Evolutionary conservation across 1,284 basidiomycete species (phyloP), one percentile per base, ranked within the genome.

Genomic region (Papiliotrema fonsecae): DNA sequence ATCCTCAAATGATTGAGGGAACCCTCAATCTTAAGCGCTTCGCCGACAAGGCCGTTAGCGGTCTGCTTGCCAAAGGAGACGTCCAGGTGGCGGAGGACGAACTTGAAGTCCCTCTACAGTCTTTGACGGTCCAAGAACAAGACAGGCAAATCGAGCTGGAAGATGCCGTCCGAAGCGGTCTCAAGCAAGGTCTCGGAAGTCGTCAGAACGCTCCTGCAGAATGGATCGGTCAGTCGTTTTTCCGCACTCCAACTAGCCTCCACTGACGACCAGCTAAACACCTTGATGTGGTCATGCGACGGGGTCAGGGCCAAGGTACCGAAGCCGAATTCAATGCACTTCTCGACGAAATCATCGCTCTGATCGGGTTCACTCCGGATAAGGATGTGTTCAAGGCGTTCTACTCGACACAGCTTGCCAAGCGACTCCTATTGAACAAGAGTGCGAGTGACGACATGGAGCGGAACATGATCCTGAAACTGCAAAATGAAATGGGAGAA

Each of bases 341-440:
- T 42, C 77, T 98, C 39, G 84, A 91, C 59, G 80, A 79, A n/a
- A 87, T 84, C 6, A 77, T 97, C 37, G 82, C 77, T 18, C 73
- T 98, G 41, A 94, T 96, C 72, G 79, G 91, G 38, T 96, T 84
- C 69, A 92, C 90, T 3, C 57, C 58, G 52, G 89, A 92, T 69
- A 90, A 88, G 69, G 90, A 94, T 63, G 88, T 92, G 18, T 97
- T 97, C 74, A 84, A 93, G 61, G 87, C 87, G 27, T 97, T 96
- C 75, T 99, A 97, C 73, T 87, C 88, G 65, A 83, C 88, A 9
- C 83, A 85, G 41, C 77, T 98, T 46, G 88, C 93, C 18, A 96
- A 90, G 76, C 81, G 94, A 32, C 69, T 99, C 48, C 75, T 99
- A 32, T 77, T 97, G 18, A 84, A 84, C 60, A 85, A 85, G 65